Base-by-base conservation (phyloP, 208 protist genomes). In the Trypanosoma cruzi region DNA sequence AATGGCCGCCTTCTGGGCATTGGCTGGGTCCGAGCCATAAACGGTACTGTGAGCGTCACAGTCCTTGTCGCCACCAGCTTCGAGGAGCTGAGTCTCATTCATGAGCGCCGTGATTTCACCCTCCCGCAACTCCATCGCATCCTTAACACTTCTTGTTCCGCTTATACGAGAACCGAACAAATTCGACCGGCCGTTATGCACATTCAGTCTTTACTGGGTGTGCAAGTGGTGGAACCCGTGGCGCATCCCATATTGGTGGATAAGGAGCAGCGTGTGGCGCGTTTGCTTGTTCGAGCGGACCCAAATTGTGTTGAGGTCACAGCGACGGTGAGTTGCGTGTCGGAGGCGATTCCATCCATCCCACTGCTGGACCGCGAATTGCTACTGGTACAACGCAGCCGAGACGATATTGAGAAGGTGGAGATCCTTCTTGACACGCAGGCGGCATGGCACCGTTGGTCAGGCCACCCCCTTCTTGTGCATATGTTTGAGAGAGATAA, bases 51-150 rank as follows among this genome's bases (percentile, higher is more conserved):
- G 26, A 80, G 75, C 56, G 79, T 89, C 24, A 92, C 85, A 31
- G 44, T 94, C 42, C 50, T 96, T 26, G 54, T 96, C 14, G 88
- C 86, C 18, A 87, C 78, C 4, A 85, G 81, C 29, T 96, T 85
- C 71, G 88, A 94, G 74, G 84, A 92, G 77, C 78, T 90, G 34
- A 81, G 85, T 50, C 34, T 88, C 31, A 84, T 93, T 48, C 73
- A 64, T 37, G 68, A 82, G 42, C 76, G 65, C 14, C 70, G 71
- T 40, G 63, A 83, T 64, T 82, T 91, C 60, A 75, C 81, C 18
- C 77, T 90, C 0, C 81, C 79, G 18, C 87, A 86, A 58, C 77
- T 90, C 4, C 80, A 84, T n/a, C 85, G 90, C 28, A 71, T 88
- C 36, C 64, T 95, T 18, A 77, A 67, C 65, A 70, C 57, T 36